Conservation (phyloP, 1,139 yeast species). For the Candida pseudoviswanathii region DNA sequence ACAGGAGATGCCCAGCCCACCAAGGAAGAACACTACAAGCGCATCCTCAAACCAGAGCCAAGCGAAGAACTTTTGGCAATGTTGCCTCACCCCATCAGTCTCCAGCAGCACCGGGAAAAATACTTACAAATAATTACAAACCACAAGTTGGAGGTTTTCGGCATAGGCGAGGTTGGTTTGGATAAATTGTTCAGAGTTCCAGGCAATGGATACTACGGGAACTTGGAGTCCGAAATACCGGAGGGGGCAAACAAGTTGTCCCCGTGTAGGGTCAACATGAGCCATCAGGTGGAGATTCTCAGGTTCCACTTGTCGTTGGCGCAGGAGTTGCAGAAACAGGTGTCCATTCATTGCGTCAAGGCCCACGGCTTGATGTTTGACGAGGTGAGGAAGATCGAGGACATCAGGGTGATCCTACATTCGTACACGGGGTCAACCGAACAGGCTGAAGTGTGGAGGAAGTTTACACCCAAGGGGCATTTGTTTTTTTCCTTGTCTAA, state of each 20-base stretch:
- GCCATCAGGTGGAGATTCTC: slow-evolving; percentile 66
- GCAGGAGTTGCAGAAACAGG: slow-evolving; percentile 43
- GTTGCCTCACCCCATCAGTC: slow-evolving; percentile 64
- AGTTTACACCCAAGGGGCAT: slow-evolving; percentile 19
- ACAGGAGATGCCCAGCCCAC: slow-evolving; percentile 12
- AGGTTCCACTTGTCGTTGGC: slow-evolving; percentile 58
- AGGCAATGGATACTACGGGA: slow-evolving; percentile 55
- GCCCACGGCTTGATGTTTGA: slow-evolving; percentile 66
- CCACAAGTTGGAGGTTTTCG: slow-evolving; percentile 24
- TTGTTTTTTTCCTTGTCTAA: slow-evolving; percentile 62
- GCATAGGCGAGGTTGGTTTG: slow-evolving; percentile 88
- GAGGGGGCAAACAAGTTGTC: slow-evolving; percentile 30
- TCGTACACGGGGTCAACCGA: slow-evolving; percentile 86
- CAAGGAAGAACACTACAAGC: slow-evolving; percentile 55
- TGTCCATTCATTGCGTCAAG: slow-evolving; percentile 85
- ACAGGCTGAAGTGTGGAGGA: slow-evolving; percentile 58
- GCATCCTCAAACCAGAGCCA: slow-evolving; percentile 49
- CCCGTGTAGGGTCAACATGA: slow-evolving; percentile 52
- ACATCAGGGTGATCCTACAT: slow-evolving; percentile 61
- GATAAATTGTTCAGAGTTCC: slow-evolving; percentile 80
- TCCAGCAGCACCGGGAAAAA: slow-evolving; percentile 38
- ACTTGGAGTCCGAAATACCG: slow-evolving; percentile 18
- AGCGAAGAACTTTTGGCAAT: slow-evolving; percentile 41
- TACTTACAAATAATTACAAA: slow-evolving; percentile 26
- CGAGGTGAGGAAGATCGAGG: slow-evolving; percentile 26